Evolutionary conservation across 192 early-diverging fungal genomes (phyloP), one percentile per base, ranked within the genome.

Genomic region (Umbelopsis sp.): DNA sequence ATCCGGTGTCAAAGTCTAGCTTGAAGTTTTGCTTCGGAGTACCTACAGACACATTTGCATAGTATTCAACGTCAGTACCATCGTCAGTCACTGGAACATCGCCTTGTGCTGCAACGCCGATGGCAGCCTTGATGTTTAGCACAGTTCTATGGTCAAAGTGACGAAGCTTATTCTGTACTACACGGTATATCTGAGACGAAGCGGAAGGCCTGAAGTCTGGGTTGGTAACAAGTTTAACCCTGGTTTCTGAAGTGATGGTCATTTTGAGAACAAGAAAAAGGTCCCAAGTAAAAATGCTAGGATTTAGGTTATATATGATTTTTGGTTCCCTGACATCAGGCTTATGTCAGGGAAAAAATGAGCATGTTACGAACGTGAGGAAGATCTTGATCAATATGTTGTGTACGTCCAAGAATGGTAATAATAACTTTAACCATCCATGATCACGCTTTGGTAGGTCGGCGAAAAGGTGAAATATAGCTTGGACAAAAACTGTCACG

Each of bases 21-120:
- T 74, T 70, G 21, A 81, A 68, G 25, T 65, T 78, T 47, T 78
- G 75, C 24, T 73, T 45, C 21, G 77, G 65, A 11, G 80, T 77
- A 0, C 80, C 80, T 47, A 81, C 71, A 36, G 76, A 74, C 36
- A 82, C 77, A 71, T 44, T 76, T 45, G 70, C 74, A 31, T 75
- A 80, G 43, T 80, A 80, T 51, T 80, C 68, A 25, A 47, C 34
- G 38, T 70, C 68, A 2, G 34, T 70, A 31, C 68, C 68, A 53
- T 70, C 45, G 21, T 70, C 66, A 20, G 47, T 68, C 4, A 68
- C 44, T 14, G 66, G 66, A 14, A 70, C 56, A 34, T 62, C 29
- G 56, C 56, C 56, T 11, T 31, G 14, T 34, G 26, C 16, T 20
- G 56, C 16, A 5, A 62, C 56, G 14, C 56, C 56, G 7, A 62